Conservation (phyloP, 495 filamentous ascomycete genomes). For the Podospora didyma region DNA sequence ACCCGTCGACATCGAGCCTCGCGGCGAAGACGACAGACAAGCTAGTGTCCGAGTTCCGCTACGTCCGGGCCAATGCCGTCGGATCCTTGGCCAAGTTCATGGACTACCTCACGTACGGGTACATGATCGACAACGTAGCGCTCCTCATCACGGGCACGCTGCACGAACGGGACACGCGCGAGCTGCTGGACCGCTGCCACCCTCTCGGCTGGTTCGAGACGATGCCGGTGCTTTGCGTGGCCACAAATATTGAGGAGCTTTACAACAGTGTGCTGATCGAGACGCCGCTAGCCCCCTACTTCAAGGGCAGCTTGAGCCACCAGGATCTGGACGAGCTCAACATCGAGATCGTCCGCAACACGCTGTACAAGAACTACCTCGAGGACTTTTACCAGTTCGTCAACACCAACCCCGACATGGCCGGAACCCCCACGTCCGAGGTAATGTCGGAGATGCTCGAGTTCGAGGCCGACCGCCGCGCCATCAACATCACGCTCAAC, state of each 20-base stretch:
- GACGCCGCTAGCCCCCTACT: conserved; percentile 92
- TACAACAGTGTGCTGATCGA: conserved; percentile 98
- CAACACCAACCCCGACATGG: conserved; percentile 76
- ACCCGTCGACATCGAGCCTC: conserved; percentile 92
- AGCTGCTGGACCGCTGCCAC: conserved; percentile 93
- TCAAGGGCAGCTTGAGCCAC: conserved; percentile 91
- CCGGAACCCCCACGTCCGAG: conserved; percentile 83
- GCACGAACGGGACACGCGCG: conserved; percentile 94
- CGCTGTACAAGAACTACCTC: conserved; percentile 98
- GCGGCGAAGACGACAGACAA: conserved; percentile 96
- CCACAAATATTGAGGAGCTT: conserved; percentile 95
- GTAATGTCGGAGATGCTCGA: conserved; percentile 93
- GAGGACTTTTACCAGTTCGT: conserved; percentile 96
- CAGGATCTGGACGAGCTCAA: conserved; percentile 98
- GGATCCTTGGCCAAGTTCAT: conserved; percentile 90
- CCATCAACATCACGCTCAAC: conserved; percentile 99
- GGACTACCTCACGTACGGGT: conserved; percentile 95
- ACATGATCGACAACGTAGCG: conserved; percentile 99
- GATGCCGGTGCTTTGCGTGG: conserved; percentile 94
- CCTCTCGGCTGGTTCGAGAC: conserved; percentile 99
- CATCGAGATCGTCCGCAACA: conserved; percentile 98
- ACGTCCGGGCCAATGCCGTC: conserved; percentile 85
- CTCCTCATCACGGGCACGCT: conserved; percentile 97
- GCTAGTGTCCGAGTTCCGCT: conserved; percentile 94
- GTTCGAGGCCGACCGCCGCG: conserved; percentile 92